Evolutionary conservation across 768 basidiomycete species (phyloP).

Genomic region (Rhizopogon vulgaris): DNA sequence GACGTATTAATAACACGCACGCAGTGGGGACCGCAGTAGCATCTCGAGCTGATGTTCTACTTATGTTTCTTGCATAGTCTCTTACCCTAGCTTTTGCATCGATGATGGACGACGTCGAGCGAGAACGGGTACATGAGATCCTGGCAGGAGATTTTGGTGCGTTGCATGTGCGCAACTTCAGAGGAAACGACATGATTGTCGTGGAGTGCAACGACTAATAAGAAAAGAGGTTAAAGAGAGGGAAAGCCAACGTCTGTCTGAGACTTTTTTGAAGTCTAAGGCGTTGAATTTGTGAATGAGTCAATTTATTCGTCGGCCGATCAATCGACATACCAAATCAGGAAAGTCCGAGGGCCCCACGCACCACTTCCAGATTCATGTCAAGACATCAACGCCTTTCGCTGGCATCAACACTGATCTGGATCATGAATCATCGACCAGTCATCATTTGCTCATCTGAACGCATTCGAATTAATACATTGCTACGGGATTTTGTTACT

Average conservation of each 20-base stretch:
- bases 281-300: too few species aligned
- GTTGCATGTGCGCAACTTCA: conserved; percentile 36
- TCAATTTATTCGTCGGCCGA: too few species aligned
- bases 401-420: too few species aligned
- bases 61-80: conserved; percentile 72
- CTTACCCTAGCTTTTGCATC: conserved; percentile 79
- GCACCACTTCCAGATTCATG: too few species aligned
- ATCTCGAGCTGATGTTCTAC: conserved; percentile 54
- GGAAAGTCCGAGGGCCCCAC: too few species aligned
- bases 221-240: conserved; percentile 2
- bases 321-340: too few species aligned
- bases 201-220: conserved; percentile 6
- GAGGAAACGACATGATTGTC: conserved; percentile 37
- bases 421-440: too few species aligned
- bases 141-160: conserved; percentile 30
- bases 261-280: conserved; percentile 3
- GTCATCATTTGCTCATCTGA: too few species aligned
- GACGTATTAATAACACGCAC: conserved; percentile 36
- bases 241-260: background rate
- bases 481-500: too few species aligned
- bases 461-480: too few species aligned
- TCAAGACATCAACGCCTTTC: too few species aligned
- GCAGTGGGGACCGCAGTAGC: conserved; percentile 57
- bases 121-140: conserved; percentile 37
- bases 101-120: conserved; percentile 55